Base-by-base conservation (phyloP, 257 asterid species). In the Anisodus acutangulus region DNA sequence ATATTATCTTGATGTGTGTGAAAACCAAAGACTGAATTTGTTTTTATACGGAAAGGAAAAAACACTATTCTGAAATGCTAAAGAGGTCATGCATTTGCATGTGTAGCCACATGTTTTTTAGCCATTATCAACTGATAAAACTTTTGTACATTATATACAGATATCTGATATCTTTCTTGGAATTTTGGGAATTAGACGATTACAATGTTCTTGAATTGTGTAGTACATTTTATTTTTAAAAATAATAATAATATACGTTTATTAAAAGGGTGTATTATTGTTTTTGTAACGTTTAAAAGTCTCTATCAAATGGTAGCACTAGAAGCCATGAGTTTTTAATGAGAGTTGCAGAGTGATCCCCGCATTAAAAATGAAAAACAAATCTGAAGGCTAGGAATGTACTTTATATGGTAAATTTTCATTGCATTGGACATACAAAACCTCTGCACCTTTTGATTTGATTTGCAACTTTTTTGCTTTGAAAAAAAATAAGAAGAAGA, bases 251-350 rank as follows among this genome's bases (percentile, higher is more conserved):
- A 15, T 39, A 2, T 37, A 74, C n/a, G 79, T 49, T 74, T 74
- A 74, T 68, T 74, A 19, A 26, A 49, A 22, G 60, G 3, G 47
- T 76, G 8, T 22, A 76, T 12, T 76, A 76, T 76, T 76, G 81
- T 76, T 51, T 51, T 49, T 31, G 68, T 66, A 15, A 68, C 62
- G 39, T 51, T 53, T 22, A 11, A 81, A 60, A 55, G 94, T 91
- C 94, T 59, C 91, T 47, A 82, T 91, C 96, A 63, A 49, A 49
- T 53, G 64, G 51, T 84, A 82, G 86, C 94, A 83, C 92, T 89
- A 92, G 79, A 87, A 87, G 93, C 88, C 96, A 89, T 78, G 31
- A 79, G 57, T 78, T 88, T 84, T 87, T 22, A 22, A 22, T 22
- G 86, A 84, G 83, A 26, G 78, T 55, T 67, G 67, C 88, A 86